Conservation (phyloP, 2,329 filamentous ascomycete species). For the Alternaria sp. region DNA sequence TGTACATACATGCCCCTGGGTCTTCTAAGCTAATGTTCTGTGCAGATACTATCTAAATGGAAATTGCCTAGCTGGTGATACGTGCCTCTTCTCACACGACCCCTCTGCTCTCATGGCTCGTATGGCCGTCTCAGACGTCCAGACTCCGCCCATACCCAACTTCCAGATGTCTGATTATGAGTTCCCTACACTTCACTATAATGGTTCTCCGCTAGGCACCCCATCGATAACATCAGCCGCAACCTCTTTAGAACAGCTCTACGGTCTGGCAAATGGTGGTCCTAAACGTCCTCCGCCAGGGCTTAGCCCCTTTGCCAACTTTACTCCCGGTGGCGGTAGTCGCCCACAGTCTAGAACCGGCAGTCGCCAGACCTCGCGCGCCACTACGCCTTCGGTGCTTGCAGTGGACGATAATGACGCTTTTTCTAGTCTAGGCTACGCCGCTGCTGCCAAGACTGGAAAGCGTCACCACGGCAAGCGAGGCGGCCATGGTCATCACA, state of each 20-base stretch:
- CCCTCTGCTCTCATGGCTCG: constrained; percentile 85
- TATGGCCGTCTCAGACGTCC: constrained; percentile 74
- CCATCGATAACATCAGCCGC: constrained; percentile 53
- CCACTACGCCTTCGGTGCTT: constrained; percentile 71
- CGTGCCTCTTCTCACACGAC: constrained; percentile 97
- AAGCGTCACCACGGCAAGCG: constrained; percentile 96
- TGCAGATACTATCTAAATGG: constrained; percentile 92
- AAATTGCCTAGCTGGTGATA: constrained; percentile 90
- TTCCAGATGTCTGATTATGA: constrained; percentile 85
- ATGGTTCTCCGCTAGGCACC: constrained; percentile 54
- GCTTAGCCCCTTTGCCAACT: constrained; percentile 68
- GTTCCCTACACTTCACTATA: constrained; percentile 76
- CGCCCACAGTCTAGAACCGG: constrained; percentile 82
- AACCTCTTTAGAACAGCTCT: constrained; percentile 54
- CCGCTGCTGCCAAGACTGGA: constrained; percentile 72
- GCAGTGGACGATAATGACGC: constrained; percentile 94
- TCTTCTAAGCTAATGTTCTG: constrained; percentile 36
- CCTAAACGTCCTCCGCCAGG: constrained; percentile 70
- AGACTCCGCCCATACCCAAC: constrained; percentile 70
- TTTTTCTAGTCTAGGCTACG: constrained; percentile 87
- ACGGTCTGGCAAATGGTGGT: constrained; percentile 46
- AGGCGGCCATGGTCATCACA: constrained; percentile 74
- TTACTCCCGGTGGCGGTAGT: constrained; percentile 63
- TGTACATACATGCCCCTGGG: constrained; percentile 39
- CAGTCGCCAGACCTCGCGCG: constrained; percentile 78